Evolutionary conservation across 176 grass and related monocot genomes (phyloP).

Genomic region (Cymbopogon citratus): DNA sequence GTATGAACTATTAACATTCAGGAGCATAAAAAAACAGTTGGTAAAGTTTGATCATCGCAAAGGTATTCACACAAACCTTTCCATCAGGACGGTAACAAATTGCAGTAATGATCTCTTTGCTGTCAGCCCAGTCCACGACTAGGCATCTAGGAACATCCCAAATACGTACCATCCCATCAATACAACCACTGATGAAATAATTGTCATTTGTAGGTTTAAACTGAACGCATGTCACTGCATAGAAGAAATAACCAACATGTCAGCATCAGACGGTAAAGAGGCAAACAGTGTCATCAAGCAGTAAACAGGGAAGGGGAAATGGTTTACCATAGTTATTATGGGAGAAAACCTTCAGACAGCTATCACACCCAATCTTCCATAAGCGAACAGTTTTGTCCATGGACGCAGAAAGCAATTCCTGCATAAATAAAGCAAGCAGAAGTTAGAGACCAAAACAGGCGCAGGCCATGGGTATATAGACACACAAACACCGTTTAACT

Average conservation of each 20-base stretch:
- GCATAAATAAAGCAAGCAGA: slow-evolving; percentile 14
- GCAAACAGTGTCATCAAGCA: slow-evolving; percentile 3
- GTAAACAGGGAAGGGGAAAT: background rate
- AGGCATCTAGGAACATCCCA: slow-evolving; percentile 65
- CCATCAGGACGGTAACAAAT: slow-evolving; percentile 81
- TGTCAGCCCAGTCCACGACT: slow-evolving; percentile 64
- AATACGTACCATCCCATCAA: slow-evolving; percentile 85
- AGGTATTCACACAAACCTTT: slow-evolving; percentile 48
- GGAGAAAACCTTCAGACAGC: slow-evolving; percentile 70
- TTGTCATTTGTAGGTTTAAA: slow-evolving; percentile 65
- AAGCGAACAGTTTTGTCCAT: slow-evolving; percentile 86
- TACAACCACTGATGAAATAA: slow-evolving; percentile 75
- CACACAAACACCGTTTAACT: slow-evolving; percentile 2
- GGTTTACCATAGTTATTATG: slow-evolving; percentile 79
- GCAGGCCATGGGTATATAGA: background rate
- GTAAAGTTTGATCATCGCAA: slow-evolving; percentile 16
- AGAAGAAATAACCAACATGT: slow-evolving; percentile 28
- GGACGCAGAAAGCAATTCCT: slow-evolving; percentile 73
- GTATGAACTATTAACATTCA: slow-evolving; percentile 15
- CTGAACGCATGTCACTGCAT: slow-evolving; percentile 85
- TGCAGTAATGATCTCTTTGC: slow-evolving; percentile 80
- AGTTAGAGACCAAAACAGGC: slow-evolving; percentile 19
- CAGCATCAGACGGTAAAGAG: background rate
- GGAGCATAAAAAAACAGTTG: background rate
- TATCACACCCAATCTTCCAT: slow-evolving; percentile 66